Evolutionary conservation across 306 rosid genomes (phyloP), one percentile per base, ranked within the genome.

Genomic region (Prosopis cineraria): DNA sequence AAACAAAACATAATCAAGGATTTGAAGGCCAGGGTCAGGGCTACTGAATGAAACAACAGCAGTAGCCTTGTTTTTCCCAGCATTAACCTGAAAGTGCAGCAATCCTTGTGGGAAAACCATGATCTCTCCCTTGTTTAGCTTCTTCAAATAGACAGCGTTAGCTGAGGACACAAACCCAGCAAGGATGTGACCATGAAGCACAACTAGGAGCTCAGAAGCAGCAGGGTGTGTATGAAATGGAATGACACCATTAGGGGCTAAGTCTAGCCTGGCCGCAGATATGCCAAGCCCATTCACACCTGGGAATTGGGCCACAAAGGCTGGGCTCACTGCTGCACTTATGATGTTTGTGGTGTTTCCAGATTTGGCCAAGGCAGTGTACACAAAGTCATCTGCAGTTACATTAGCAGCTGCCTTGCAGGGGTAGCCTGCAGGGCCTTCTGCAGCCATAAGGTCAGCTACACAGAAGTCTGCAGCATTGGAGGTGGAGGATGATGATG

Each of bases 151-250:
- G 17, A 88, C 97, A 0, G 44, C 7, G 83, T 80, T 93, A 50
- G 80, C 85, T 4, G 94, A 94, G 7, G 91, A 82, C 10, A 94
- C 53, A 44, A 94, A 94, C 0, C 97, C 98, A 3, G 91, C 94
- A 29, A 80, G 60, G 30, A 91, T 75, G 3, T 25, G 14, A 10
- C 98, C 98, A 2, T 81, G 80, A 1, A 34, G 1, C 64, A 89
- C 91, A 7, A 90, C 0, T 0, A 94, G 96, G 1, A 90, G 70
- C 70, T 94, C 96, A 27, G 85, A 82, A 12, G 94, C 98, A 25
- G 83, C 91, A 0, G 97, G 96, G 44, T 94, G 97, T 2, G 97
- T 91, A 83, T 94, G 98, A 0, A 94, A 43, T n/a, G 98, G 98
- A 41, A 94, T 86, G 31, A 94, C 97, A 17, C 97, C 98, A 1